phyloP scores from a whole-genome alignment of 1,284 basidiomycete species.

The Irpex rosettiformis region DNA sequence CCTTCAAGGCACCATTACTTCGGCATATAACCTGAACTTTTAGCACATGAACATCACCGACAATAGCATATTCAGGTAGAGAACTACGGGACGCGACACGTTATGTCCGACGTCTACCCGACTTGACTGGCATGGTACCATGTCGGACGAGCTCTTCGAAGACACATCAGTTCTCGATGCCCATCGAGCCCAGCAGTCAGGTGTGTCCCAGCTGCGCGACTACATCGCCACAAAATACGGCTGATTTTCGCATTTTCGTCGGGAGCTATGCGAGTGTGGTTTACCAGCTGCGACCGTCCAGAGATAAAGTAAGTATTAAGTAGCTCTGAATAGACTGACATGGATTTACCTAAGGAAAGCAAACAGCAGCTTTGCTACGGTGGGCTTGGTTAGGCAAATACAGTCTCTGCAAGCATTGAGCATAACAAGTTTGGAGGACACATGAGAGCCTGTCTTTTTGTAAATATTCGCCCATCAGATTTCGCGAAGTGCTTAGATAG shows the following conservation, averaged over 20 bases:
- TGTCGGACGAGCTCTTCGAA: neutral
- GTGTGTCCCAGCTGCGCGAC: neutral
- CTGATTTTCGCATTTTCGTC: constrained; percentile 19
- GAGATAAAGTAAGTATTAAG: too few relatives aligned
- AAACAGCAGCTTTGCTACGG: too few relatives aligned
- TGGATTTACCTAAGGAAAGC: too few relatives aligned
- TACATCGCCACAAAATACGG: constrained; percentile 4
- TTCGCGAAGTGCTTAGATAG: too few relatives aligned
- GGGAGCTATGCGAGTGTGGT: constrained; percentile 2
- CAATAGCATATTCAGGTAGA: neutral
- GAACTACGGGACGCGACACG: neutral
- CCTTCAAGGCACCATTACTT: neutral
- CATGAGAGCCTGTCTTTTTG: too few relatives aligned
- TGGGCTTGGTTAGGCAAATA: too few relatives aligned
- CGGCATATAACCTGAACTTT: neutral
- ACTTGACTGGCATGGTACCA: neutral
- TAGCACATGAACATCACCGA: neutral
- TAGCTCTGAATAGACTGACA: too few relatives aligned
- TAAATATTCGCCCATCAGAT: too few relatives aligned
- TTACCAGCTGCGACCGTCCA: neutral
- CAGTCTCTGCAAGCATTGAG: too few relatives aligned
- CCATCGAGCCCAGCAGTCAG: neutral
- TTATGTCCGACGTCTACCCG: constrained; percentile 9
- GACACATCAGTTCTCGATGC: neutral
- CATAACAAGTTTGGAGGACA: too few relatives aligned